Percentiles rank a stretch among this genome's conserved stretches.
phyloP scores from a whole-genome alignment of 495 filamentous ascomycete species.

The Podospora sp. region DNA sequence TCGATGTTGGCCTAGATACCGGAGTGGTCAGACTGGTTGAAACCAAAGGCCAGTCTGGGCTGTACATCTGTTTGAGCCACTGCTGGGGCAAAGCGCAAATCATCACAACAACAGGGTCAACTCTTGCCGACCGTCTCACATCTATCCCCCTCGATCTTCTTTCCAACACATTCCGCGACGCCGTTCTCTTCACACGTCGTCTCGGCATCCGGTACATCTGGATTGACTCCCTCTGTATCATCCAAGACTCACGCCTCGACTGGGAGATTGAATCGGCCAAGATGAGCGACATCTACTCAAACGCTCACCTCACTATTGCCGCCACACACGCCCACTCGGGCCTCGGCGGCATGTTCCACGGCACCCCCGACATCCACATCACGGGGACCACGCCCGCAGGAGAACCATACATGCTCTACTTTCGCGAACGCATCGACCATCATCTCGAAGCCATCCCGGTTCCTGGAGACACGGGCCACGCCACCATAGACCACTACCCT shows the following conservation, averaged over 20 bases:
- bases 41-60: not conserved
- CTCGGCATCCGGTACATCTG: slow-evolving; percentile 5
- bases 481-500: not conserved
- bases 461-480: not conserved
- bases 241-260: slow-evolving; percentile 2
- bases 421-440: slow-evolving; percentile 2
- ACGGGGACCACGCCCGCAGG: not conserved
- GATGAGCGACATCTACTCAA: slow-evolving; percentile 8
- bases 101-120: not conserved
- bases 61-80: slow-evolving; percentile 7
- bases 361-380: not conserved
- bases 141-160: not conserved
- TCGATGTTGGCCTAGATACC: not conserved
- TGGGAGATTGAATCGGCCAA: slow-evolving; percentile 3
- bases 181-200: not conserved
- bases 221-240: slow-evolving; percentile 14
- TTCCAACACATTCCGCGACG: slow-evolving; percentile 8
- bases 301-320: slow-evolving; percentile 3
- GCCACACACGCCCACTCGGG: not conserved
- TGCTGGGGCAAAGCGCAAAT: slow-evolving; percentile 11
- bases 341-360: not conserved
- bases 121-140: not conserved
- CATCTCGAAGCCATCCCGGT: not conserved
- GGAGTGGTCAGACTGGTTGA: slow-evolving; percentile 1
- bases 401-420: not conserved